phyloP scores from a whole-genome alignment of 2,329 filamentous ascomycete species.

The Fusarium kyushuense region DNA sequence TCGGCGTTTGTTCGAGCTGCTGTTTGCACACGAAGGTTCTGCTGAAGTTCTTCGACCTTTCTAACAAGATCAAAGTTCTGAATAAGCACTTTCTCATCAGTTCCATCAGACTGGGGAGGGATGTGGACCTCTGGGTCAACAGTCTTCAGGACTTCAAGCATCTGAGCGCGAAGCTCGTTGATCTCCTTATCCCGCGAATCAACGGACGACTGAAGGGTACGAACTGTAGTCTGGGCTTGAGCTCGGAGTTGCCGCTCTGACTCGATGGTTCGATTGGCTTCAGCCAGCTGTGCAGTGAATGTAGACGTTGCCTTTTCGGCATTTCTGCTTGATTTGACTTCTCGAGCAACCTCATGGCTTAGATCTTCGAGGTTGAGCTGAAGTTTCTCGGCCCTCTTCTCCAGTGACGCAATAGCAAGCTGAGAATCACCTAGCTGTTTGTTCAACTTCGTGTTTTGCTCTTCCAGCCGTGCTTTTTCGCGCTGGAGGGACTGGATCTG shows the following conservation, averaged over 20 bases:
- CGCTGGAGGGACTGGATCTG: slow-evolving; percentile 81
- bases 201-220: slow-evolving; percentile 81
- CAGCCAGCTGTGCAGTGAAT: slow-evolving; percentile 84
- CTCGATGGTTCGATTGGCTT: slow-evolving; percentile 89
- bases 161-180: slow-evolving; percentile 80
- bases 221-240: slow-evolving; percentile 87
- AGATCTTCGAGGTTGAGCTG: slow-evolving; percentile 89
- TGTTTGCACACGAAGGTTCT: slow-evolving; percentile 84
- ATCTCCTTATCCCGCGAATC: slow-evolving; percentile 86
- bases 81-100: slow-evolving; percentile 74
- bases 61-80: slow-evolving; percentile 86
- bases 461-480: slow-evolving; percentile 85
- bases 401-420: slow-evolving; percentile 81
- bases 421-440: slow-evolving; percentile 90
- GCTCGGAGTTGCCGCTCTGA: slow-evolving; percentile 87
- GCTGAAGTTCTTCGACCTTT: slow-evolving; percentile 88
- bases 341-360: slow-evolving; percentile 89
- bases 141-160: slow-evolving; percentile 85
- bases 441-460: slow-evolving; percentile 82
- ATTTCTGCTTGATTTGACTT: slow-evolving; percentile 89
- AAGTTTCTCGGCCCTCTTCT: slow-evolving; percentile 95
- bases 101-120: slow-evolving; percentile 69
- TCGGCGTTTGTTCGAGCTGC: slow-evolving; percentile 87
- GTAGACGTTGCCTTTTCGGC: slow-evolving; percentile 90
- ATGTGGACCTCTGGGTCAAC: slow-evolving; percentile 82